Percentiles rank a stretch among this genome's conserved stretches.
Evolutionary conservation across 2,329 filamentous ascomycete species (phyloP).

Genomic region (Aspergillus intermedius): DNA sequence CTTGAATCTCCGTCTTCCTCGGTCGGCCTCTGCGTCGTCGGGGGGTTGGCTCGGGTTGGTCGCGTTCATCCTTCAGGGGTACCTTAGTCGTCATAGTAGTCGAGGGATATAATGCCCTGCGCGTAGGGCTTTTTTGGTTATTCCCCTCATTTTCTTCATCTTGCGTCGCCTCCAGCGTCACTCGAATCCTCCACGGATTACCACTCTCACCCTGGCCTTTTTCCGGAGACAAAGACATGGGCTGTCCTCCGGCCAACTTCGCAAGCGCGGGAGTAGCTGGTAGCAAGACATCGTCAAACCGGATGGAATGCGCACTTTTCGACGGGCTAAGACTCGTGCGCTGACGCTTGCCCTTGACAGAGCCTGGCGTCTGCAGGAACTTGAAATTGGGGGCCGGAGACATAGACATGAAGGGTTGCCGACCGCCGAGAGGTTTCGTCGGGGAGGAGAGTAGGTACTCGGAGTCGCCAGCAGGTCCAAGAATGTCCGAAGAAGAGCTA

Average conservation of each 20-base stretch:
- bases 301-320: slow-evolving; percentile 35
- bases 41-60: slow-evolving; percentile 29
- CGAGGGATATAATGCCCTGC: slow-evolving; percentile 25
- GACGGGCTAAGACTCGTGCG: slow-evolving; percentile 30
- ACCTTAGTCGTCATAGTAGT: slow-evolving; percentile 34
- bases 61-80: slow-evolving; percentile 35
- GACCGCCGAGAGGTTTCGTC: slow-evolving; percentile 31
- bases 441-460: slow-evolving; percentile 39
- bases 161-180: slow-evolving; percentile 44
- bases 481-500: slow-evolving; percentile 39
- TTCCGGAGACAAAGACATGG: slow-evolving; percentile 30
- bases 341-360: slow-evolving; percentile 22
- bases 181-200: slow-evolving; percentile 44
- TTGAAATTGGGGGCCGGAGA: slow-evolving; percentile 22
- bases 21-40: slow-evolving; percentile 38
- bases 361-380: slow-evolving; percentile 26
- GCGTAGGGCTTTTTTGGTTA: slow-evolving; percentile 23
- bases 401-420: slow-evolving; percentile 32
- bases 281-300: slow-evolving; percentile 38
- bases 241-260: slow-evolving; percentile 21
- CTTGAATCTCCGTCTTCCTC: slow-evolving; percentile 33
- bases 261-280: slow-evolving; percentile 30
- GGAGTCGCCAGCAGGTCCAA: slow-evolving; percentile 37
- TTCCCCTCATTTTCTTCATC: slow-evolving; percentile 25
- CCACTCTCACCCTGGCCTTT: slow-evolving; percentile 35